Conservation (phyloP, 306 rosid species). For the Coriaria nepalensis region DNA sequence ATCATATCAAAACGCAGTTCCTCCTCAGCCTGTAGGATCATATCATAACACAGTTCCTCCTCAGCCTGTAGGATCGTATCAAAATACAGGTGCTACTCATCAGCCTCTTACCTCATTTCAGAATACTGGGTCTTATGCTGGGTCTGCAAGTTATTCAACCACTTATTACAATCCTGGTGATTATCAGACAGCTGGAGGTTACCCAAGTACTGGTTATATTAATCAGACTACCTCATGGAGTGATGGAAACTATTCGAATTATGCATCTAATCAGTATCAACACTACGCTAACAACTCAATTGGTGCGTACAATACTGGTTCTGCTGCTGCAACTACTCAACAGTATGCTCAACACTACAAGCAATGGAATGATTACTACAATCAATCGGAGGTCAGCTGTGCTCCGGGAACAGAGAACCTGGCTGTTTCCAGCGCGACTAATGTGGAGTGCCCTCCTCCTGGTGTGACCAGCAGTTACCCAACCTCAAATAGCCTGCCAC, state of each 20-base stretch:
- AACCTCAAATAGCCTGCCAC: constrained; percentile 41
- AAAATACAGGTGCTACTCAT: too few relatives aligned
- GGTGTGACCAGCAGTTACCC: constrained; percentile 41
- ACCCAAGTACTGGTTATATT: constrained; percentile 62
- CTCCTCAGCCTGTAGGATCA: too few relatives aligned
- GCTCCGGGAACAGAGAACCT: constrained; percentile 97
- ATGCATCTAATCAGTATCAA: constrained; percentile 58
- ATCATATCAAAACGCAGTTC: too few relatives aligned
- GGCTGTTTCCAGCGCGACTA: constrained; percentile 47
- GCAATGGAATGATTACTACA: constrained; percentile 91
- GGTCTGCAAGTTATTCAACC: constrained; percentile 96
- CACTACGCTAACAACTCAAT: constrained; percentile 53
- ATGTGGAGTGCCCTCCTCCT: constrained; percentile 43
- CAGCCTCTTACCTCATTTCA: constrained; percentile 44
- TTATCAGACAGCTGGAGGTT: constrained; percentile 98
- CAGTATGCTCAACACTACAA: constrained; percentile 76
- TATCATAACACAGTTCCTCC: too few relatives aligned
- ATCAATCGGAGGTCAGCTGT: constrained; percentile 90
- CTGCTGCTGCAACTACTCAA: constrained; percentile 37
- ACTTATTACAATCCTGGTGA: constrained; percentile 99
- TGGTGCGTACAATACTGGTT: constrained; percentile 49
- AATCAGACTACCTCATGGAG: constrained; percentile 66
- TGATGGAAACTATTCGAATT: constrained; percentile 65
- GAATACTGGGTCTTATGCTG: constrained; percentile 99
- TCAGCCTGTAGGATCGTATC: too few relatives aligned